A percentile compares a stretch with the other conserved stretches of the same genome.
phyloP scores from a whole-genome alignment of 768 basidiomycete genomes.

The Kwoniella sp. region DNA sequence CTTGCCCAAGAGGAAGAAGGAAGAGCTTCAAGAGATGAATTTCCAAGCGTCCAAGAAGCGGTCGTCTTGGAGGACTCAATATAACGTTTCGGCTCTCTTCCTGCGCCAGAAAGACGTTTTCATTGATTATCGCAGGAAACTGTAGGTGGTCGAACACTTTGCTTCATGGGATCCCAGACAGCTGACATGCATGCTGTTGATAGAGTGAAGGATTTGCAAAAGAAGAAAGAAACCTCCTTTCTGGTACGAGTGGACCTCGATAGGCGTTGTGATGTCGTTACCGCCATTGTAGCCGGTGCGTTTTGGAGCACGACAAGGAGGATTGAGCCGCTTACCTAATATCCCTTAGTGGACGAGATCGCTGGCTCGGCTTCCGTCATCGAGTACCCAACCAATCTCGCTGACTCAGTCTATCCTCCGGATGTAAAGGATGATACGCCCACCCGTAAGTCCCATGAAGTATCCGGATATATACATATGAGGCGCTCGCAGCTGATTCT shows the following conservation, averaged over 20 bases:
- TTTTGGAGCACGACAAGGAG: background rate
- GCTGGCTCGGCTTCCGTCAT: conserved; percentile 67
- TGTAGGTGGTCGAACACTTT: too few relatives aligned
- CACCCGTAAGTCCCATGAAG: background rate
- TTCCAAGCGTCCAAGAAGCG: conserved; percentile 57
- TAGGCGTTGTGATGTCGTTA: conserved; percentile 69
- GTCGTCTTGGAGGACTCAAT: conserved; percentile 58
- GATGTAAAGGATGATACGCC: conserved; percentile 1
- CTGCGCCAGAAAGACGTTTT: conserved; percentile 65
- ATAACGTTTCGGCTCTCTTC: conserved; percentile 60
- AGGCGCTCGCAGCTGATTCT: background rate
- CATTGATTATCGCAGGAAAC: conserved; percentile 77
- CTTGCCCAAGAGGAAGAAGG: background rate
- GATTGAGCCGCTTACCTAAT: conserved; percentile 8
- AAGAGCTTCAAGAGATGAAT: background rate
- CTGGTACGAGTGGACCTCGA: conserved; percentile 65
- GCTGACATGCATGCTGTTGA: conserved; percentile 10
- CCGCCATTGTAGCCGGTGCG: conserved; percentile 20
- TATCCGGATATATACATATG: background rate
- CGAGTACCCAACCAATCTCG: conserved; percentile 65
- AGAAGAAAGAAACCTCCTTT: conserved; percentile 64
- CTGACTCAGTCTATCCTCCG: conserved; percentile 11
- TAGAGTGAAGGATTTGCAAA: conserved; percentile 68
- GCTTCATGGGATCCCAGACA: too few relatives aligned
- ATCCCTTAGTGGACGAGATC: conserved; percentile 65